These are phyloP conservation scores for Aspergillus ruber DNA, from an alignment of 2,329 filamentous ascomycete genomes.

Conservation along the genomic window DNA sequence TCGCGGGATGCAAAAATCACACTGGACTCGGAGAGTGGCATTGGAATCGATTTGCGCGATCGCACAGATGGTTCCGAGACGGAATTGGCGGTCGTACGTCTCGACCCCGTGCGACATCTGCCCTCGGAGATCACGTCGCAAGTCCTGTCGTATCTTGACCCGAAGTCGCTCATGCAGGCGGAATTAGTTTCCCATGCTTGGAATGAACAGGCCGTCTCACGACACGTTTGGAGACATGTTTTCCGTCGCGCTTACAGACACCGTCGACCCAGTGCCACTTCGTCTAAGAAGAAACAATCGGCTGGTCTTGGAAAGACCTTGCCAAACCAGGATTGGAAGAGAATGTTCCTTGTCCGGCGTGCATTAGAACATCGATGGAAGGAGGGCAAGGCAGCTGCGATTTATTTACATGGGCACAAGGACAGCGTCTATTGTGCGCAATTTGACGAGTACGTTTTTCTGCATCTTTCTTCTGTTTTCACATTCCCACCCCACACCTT, in stretches of 20 bases:
- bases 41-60: slow-evolving; percentile 40
- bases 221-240: slow-evolving; percentile 57
- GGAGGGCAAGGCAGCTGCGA: slow-evolving; percentile 66
- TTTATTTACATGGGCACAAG: slow-evolving; percentile 87
- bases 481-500: neutral
- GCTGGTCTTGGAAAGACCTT: slow-evolving; percentile 47
- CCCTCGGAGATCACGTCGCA: slow-evolving; percentile 55
- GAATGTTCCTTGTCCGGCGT: slow-evolving; percentile 71
- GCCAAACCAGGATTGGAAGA: slow-evolving; percentile 73
- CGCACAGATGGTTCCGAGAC: slow-evolving; percentile 28
- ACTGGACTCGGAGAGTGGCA: slow-evolving; percentile 44
- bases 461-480: neutral
- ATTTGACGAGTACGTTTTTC: slow-evolving; percentile 74
- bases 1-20: slow-evolving; percentile 25
- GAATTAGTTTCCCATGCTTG: slow-evolving; percentile 54
- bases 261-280: slow-evolving; percentile 29
- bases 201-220: slow-evolving; percentile 49
- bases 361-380: slow-evolving; percentile 75
- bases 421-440: slow-evolving; percentile 98
- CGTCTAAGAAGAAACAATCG: slow-evolving; percentile 44
- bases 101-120: slow-evolving; percentile 50
- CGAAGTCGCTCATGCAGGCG: slow-evolving; percentile 48
- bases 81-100: slow-evolving; percentile 31
- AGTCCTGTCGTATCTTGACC: slow-evolving; percentile 56
- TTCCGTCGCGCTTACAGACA: slow-evolving; percentile 52